Percentiles rank a stretch among this genome's conserved stretches.
These are phyloP conservation scores for Leptographium lundbergii DNA, from an alignment of 2,329 filamentous ascomycete species.

Conservation along the genomic window DNA sequence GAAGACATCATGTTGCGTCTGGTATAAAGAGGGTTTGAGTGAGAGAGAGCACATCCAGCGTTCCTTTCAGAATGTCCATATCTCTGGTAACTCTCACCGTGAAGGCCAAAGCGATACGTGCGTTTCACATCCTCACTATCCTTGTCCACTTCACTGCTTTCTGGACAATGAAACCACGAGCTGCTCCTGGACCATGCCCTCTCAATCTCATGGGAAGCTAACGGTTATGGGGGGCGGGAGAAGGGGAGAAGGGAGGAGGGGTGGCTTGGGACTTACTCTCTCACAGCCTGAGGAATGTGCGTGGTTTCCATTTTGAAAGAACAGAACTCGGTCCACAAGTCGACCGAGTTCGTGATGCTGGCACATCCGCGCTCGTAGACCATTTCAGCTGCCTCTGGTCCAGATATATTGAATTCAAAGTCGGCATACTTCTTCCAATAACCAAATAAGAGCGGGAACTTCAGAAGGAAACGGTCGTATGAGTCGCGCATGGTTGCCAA, in stretches of 20 bases:
- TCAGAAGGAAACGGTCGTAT: slow-evolving; percentile 86
- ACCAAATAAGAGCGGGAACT: slow-evolving; percentile 90
- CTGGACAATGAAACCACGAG: neutral
- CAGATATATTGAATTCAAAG: slow-evolving; percentile 90
- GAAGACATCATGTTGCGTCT: neutral
- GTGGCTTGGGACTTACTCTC: slow-evolving; percentile 76
- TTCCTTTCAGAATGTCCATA: slow-evolving; percentile 30
- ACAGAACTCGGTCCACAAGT: slow-evolving; percentile 96
- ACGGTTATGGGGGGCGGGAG: slow-evolving; percentile 27
- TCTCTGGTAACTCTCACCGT: slow-evolving; percentile 52
- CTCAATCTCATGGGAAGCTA: neutral
- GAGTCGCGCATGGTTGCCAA: slow-evolving; percentile 76
- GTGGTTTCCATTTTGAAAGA: slow-evolving; percentile 96
- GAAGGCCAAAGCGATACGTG: slow-evolving; percentile 13
- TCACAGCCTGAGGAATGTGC: slow-evolving; percentile 85
- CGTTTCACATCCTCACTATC: neutral
- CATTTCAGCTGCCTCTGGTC: slow-evolving; percentile 95
- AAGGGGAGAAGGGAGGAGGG: neutral
- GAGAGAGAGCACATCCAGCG: slow-evolving; percentile 50
- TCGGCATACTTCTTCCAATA: slow-evolving; percentile 99
- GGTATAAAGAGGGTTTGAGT: slow-evolving; percentile 25
- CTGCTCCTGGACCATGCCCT: neutral
- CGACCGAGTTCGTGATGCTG: slow-evolving; percentile 84
- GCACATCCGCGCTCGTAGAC: slow-evolving; percentile 92
- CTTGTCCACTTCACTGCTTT: neutral